A percentile compares a stretch with the other conserved stretches of the same genome.
These are phyloP conservation scores for Monosporascus cannonballus DNA, from an alignment of 2,329 filamentous ascomycete genomes.

Conservation along the genomic window DNA sequence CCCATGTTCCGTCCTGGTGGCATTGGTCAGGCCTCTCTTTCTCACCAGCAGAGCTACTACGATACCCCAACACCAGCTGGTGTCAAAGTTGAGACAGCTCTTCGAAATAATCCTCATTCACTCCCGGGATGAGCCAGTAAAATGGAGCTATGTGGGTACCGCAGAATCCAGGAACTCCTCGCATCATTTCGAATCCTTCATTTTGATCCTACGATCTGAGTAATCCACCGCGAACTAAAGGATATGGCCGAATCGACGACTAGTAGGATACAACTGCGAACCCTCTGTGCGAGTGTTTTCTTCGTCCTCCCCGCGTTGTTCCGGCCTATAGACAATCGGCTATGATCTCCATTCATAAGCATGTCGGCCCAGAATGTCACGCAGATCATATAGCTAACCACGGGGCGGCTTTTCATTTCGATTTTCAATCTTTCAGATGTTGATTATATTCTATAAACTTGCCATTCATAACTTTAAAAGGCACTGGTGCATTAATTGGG, in stretches of 20 bases:
- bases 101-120: not conserved
- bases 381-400: not conserved
- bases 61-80: not conserved
- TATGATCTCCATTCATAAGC: not conserved
- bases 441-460: too few relatives aligned
- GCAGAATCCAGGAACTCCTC: not conserved
- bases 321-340: not conserved
- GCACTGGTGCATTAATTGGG: too few relatives aligned
- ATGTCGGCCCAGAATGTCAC: not conserved
- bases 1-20: slow-evolving; percentile 19
- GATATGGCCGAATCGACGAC: too few relatives aligned
- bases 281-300: too few relatives aligned
- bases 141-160: not conserved
- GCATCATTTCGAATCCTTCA: not conserved
- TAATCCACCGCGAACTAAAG: not conserved
- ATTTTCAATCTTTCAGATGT: not conserved
- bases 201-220: not conserved
- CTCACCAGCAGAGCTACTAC: slow-evolving; percentile 9
- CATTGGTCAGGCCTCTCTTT: slow-evolving; percentile 10
- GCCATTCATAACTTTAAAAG: too few relatives aligned
- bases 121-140: not conserved
- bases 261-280: too few relatives aligned
- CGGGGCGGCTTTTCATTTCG: not conserved
- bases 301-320: too few relatives aligned
- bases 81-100: not conserved